These are phyloP conservation scores for Schizothecium vesticola DNA, from an alignment of 495 filamentous ascomycete genomes.

Conservation along the genomic window DNA sequence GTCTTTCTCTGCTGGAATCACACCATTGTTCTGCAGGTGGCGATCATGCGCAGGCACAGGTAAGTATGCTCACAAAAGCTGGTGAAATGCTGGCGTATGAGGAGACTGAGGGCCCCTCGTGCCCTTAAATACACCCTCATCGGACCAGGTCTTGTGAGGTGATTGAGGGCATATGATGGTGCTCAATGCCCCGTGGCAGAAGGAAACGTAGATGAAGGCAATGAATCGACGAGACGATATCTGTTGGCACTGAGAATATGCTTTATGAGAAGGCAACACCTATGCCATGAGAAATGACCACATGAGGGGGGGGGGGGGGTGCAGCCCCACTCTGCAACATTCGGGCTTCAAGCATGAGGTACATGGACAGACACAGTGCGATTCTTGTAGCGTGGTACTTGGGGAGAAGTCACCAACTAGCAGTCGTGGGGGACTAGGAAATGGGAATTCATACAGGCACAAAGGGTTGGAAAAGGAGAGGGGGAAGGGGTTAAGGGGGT, in stretches of 20 bases:
- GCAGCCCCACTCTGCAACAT: not conserved
- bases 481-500: not conserved
- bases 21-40: not conserved
- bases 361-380: not conserved
- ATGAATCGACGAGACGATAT: too few relatives aligned
- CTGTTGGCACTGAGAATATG: too few relatives aligned
- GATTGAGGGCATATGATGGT: not conserved
- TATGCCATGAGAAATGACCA: too few relatives aligned
- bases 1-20: not conserved
- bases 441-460: not conserved
- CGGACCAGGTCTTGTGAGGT: not conserved
- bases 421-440: not conserved
- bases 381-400: not conserved
- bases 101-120: not conserved
- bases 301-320: not conserved
- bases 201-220: too few relatives aligned
- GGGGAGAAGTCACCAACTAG: not conserved
- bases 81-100: not conserved
- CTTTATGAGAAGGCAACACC: too few relatives aligned
- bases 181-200: too few relatives aligned
- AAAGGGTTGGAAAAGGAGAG: not conserved
- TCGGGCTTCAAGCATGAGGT: not conserved
- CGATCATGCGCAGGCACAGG: not conserved
- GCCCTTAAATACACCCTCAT: not conserved
- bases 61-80: not conserved